Evolutionary conservation across 345 rosid species (phyloP), one percentile per base, ranked within the genome.

Genomic region (Eutrema yunnanense): DNA sequence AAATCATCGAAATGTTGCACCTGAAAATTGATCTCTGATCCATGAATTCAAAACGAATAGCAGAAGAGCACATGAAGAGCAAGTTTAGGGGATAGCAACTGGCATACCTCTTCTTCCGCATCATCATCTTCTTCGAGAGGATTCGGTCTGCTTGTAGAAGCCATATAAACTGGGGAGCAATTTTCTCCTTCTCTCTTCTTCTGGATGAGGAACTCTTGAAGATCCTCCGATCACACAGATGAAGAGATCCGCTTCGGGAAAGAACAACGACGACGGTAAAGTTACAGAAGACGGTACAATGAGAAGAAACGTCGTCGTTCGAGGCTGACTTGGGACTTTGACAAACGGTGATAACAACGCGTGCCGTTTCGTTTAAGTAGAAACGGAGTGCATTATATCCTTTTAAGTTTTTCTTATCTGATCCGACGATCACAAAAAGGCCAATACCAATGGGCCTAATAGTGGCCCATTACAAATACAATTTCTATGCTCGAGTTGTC

Each of bases 1-100:
- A 95, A 95, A 83, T 92, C 99, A 78, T 90, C 90, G 58, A 95
- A 95, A 69, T 89, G 84, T 80, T 95, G 94, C 5, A 92, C 82
- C 99, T 95, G 82, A 69, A 77, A 0, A 29, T 62, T 2, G n/a
- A 71, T 34, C 26, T 0, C 6, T 65, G 41, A 77, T 71, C 69
- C 48, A 46, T 77, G 32, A 51, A 72, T 44, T 52, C 40, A 58
- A 56, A 46, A 29, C 11, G 13, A 46, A 65, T 36, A 46, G 6
- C 12, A 59, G 49, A 67, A 55, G 27, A 60, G 65, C 60, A 48
- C 30, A 38, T 6, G 32, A 53, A 5, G 56, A 76, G 14, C 58
- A 36, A 26, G 12, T 22, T 43, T 22, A 49, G 11, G 36, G 49
- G 47, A 30, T 7, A 16, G 34, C 10, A 36, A 38, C 30, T 40